A percentile compares a stretch with the other conserved stretches of the same genome.
Conservation (phyloP, 768 basidiomycete genomes). For the Hysterangium stoloniferum region DNA sequence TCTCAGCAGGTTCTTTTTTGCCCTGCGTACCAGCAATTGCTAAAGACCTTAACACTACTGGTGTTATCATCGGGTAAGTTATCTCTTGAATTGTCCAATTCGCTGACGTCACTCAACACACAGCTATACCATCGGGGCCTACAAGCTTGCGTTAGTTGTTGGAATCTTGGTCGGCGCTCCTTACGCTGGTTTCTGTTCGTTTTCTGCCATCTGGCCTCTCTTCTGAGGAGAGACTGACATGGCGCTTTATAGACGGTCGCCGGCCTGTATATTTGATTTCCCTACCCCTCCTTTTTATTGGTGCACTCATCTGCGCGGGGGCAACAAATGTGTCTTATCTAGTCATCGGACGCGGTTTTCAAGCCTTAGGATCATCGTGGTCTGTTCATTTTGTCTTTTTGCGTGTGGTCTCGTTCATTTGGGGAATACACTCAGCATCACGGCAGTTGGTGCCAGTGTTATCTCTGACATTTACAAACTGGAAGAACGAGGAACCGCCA, state of each 20-base stretch:
- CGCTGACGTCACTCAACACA: neutral
- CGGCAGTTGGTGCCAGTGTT: constrained; percentile 48
- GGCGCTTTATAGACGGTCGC: constrained; percentile 46
- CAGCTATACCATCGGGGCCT: constrained; percentile 45
- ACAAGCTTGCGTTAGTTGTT: constrained; percentile 36
- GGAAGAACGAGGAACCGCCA: constrained; percentile 25
- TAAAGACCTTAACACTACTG: constrained; percentile 50
- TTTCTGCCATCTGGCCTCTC: neutral
- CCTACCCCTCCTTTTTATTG: constrained; percentile 50
- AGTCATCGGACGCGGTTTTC: constrained; percentile 55
- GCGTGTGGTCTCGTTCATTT: no score
- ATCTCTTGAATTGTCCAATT: neutral
- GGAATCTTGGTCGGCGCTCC: constrained; percentile 46
- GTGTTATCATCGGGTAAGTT: constrained; percentile 46
- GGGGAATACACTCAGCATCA: constrained; percentile 9
- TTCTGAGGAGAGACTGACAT: neutral
- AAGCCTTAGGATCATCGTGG: constrained; percentile 56
- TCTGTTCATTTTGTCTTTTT: constrained; percentile 15
- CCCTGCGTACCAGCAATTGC: constrained; percentile 73
- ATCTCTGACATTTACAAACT: constrained; percentile 26
- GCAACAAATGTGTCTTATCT: constrained; percentile 38
- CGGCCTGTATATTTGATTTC: constrained; percentile 51
- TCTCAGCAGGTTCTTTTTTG: constrained; percentile 61
- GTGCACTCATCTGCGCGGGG: constrained; percentile 50
- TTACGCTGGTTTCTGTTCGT: constrained; percentile 43